Evolutionary conservation across 2,329 filamentous ascomycete genomes (phyloP).

Genomic region (Fusarium camptoceras): DNA sequence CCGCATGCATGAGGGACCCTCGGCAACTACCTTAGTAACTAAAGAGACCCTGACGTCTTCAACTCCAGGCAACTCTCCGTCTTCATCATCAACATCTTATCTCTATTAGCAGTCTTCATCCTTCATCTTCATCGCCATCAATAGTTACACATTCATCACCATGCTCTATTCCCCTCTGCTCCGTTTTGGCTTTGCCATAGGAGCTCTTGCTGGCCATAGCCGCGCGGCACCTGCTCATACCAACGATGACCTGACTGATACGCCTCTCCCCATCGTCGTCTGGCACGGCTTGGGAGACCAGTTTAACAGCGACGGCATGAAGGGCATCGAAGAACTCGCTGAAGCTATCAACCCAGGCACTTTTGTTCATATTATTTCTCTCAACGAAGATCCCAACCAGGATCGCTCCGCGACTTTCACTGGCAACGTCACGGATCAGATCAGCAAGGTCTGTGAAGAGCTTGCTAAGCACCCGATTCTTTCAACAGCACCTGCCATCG

Average conservation of each 20-base stretch:
- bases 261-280: conserved; percentile 88
- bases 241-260: conserved; percentile 61
- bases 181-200: conserved; percentile 49
- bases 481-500: conserved; percentile 82
- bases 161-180: conserved; percentile 39
- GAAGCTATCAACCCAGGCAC: conserved; percentile 82
- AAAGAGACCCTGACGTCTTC: conserved; percentile 30
- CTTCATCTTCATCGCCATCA: conserved; percentile 11
- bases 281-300: conserved; percentile 89
- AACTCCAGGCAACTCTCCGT: conserved; percentile 31
- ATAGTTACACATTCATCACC: neutral
- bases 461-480: conserved; percentile 82
- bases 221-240: conserved; percentile 38
- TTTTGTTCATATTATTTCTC: conserved; percentile 81
- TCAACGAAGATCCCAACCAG: conserved; percentile 72
- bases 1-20: neutral
- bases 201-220: conserved; percentile 46
- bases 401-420: conserved; percentile 91
- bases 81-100: conserved; percentile 21
- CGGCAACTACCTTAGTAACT: neutral
- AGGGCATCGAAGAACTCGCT: conserved; percentile 76
- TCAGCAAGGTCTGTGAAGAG: conserved; percentile 80
- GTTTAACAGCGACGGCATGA: conserved; percentile 80
- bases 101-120: neutral
- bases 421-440: conserved; percentile 86